phyloP scores from a whole-genome alignment of 345 rosid genomes.

The Eucalyptus lansdowneana region DNA sequence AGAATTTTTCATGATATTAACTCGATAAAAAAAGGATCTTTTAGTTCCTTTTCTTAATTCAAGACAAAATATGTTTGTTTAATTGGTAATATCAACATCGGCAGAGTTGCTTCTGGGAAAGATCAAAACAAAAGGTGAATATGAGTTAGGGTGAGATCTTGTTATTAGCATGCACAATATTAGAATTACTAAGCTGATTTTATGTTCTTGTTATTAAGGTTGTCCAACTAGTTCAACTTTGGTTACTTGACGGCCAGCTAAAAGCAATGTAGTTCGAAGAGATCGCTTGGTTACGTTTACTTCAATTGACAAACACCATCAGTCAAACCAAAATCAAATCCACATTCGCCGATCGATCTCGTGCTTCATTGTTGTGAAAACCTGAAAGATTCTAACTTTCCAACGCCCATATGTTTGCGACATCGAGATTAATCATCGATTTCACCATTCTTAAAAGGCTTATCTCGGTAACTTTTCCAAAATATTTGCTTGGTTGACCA shows the following conservation, averaged over 20 bases:
- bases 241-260: background rate
- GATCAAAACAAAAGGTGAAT: background rate
- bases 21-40: background rate
- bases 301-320: background rate
- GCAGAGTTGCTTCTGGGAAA: background rate
- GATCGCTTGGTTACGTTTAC: background rate
- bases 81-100: background rate
- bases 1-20: too few species aligned
- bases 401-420: background rate
- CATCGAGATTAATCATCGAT: background rate
- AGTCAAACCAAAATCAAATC: background rate
- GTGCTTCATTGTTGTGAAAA: background rate
- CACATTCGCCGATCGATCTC: fast-evolving
- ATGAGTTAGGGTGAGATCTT: background rate
- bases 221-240: background rate
- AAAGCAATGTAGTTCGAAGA: background rate
- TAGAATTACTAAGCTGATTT: background rate
- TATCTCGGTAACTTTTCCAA: background rate
- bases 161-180: background rate
- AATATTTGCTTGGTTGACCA: background rate
- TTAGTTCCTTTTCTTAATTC: background rate
- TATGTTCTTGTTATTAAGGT: background rate
- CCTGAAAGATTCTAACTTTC: background rate
- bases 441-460: background rate
- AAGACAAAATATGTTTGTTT: background rate